phyloP scores from a whole-genome alignment of 2,329 filamentous ascomycete genomes.

The Plectosphaerella plurivora region DNA sequence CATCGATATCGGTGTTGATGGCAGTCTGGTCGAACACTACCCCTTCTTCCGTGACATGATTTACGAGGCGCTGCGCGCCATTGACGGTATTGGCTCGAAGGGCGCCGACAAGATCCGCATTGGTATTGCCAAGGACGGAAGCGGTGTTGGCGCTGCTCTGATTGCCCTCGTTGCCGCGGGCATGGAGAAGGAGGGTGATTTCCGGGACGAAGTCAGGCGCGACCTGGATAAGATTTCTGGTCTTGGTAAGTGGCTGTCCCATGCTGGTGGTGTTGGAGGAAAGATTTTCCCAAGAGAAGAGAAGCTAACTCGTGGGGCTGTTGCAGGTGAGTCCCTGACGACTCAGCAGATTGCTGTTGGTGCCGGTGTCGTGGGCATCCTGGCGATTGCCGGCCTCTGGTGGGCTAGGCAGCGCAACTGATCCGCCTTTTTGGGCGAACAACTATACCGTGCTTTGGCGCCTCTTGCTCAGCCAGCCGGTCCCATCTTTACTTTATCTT shows the following conservation, averaged over 20 bases:
- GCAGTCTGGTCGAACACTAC: slow-evolving; percentile 92
- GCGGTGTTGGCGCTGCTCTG: slow-evolving; percentile 83
- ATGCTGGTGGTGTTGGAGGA: no score
- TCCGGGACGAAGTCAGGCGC: slow-evolving; percentile 33
- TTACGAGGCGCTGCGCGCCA: slow-evolving; percentile 71
- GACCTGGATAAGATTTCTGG: slow-evolving; percentile 25
- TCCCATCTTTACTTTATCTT: no score
- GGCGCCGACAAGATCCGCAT: slow-evolving; percentile 88
- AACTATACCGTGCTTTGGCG: no score
- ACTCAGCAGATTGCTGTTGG: slow-evolving; percentile 1
- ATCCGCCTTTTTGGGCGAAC: no score
- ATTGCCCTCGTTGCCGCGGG: slow-evolving; percentile 85
- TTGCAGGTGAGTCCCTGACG: not conserved
- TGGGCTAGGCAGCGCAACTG: slow-evolving; percentile 8
- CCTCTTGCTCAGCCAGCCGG: no score
- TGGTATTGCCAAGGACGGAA: slow-evolving; percentile 93
- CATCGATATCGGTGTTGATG: slow-evolving; percentile 88
- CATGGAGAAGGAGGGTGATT: slow-evolving; percentile 46
- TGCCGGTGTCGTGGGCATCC: slow-evolving; percentile 26
- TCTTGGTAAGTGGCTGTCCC: slow-evolving; percentile 19
- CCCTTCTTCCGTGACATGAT: slow-evolving; percentile 88
- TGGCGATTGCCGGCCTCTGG: slow-evolving; percentile 21
- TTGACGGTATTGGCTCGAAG: slow-evolving; percentile 70
- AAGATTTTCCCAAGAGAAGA: not conserved
- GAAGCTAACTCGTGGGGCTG: not conserved